A percentile compares a stretch with the other conserved stretches of the same genome.
Conservation (phyloP, 73 alveolate species). For the Vitrella brassicaformis region DNA sequence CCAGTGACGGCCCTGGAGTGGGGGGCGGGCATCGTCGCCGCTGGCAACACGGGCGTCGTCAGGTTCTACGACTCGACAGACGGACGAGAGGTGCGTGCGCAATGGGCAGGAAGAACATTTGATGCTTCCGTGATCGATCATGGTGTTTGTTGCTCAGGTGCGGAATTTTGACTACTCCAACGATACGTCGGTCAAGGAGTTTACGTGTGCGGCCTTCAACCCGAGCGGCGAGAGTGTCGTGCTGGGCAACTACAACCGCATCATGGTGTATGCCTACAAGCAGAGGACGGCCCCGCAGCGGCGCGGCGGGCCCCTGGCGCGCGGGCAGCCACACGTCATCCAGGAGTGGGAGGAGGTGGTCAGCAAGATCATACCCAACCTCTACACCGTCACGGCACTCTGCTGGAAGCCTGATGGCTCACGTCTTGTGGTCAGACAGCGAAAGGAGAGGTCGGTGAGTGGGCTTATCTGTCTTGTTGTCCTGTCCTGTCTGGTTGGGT, state of each 20-base stretch:
- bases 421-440: slow-evolving; percentile 58
- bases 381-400: slow-evolving; percentile 93
- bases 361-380: slow-evolving; percentile 82
- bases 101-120: neutral
- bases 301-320: too few species aligned
- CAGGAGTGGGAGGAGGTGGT: neutral
- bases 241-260: slow-evolving; percentile 89
- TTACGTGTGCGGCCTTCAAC: slow-evolving; percentile 85
- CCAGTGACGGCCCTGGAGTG: slow-evolving; percentile 89
- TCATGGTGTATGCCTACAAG: slow-evolving; percentile 68
- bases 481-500: neutral
- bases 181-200: slow-evolving; percentile 89
- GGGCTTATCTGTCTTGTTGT: neutral
- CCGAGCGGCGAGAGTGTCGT: slow-evolving; percentile 96
- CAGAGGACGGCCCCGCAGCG: neutral
- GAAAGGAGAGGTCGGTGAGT: neutral
- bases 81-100: neutral
- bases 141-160: slow-evolving; percentile 18
- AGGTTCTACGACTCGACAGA: slow-evolving; percentile 59
- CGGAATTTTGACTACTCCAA: slow-evolving; percentile 83
- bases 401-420: slow-evolving; percentile 98
- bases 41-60: slow-evolving; percentile 91
- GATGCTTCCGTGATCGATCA: neutral
- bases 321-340: too few species aligned
- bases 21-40: slow-evolving; percentile 94